These are phyloP conservation scores for Brassica juncea DNA, from an alignment of 345 rosid species.

Conservation along the genomic window DNA sequence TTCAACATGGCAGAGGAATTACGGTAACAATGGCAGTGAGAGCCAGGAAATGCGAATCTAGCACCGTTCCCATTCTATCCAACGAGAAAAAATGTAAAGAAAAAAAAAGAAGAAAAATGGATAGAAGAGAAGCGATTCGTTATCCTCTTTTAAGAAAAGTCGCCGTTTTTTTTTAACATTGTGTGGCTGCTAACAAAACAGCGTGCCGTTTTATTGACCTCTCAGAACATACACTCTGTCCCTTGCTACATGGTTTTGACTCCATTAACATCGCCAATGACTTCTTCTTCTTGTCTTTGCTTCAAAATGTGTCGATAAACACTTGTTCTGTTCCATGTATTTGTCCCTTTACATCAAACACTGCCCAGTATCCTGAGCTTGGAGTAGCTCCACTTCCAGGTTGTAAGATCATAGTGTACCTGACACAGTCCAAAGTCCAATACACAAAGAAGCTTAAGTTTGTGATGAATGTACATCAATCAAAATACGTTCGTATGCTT, in stretches of 20 bases:
- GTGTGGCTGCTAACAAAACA: conserved; percentile 32
- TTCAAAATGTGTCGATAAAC: conserved; percentile 65
- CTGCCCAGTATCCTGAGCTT: conserved; percentile 72
- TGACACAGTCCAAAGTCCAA: conserved; percentile 28
- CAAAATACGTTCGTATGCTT: neutral
- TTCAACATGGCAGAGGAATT: conserved; percentile 22
- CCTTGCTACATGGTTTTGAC: conserved; percentile 80
- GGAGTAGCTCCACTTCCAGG: conserved; percentile 76
- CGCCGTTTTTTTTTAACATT: conserved; percentile 7
- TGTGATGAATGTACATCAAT: neutral
- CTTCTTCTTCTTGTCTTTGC: conserved; percentile 28
- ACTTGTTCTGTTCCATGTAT: conserved; percentile 59
- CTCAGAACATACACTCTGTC: conserved; percentile 62
- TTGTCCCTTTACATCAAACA: conserved; percentile 70
- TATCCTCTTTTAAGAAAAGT: conserved; percentile 22
- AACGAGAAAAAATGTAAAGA: neutral
- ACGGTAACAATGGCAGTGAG: conserved; percentile 60
- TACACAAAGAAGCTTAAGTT: neutral
- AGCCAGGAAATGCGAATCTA: conserved; percentile 82
- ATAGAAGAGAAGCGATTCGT: conserved; percentile 26
- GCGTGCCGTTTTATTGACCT: conserved; percentile 47
- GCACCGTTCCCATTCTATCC: conserved; percentile 65
- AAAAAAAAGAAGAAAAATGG: neutral
- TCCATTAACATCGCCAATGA: conserved; percentile 44
- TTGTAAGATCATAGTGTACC: conserved; percentile 73